A percentile compares a stretch with the other conserved stretches of the same genome.
These are phyloP conservation scores for Scalesia atractyloides DNA, from an alignment of 129 eudicot genomes.

Conservation along the genomic window DNA sequence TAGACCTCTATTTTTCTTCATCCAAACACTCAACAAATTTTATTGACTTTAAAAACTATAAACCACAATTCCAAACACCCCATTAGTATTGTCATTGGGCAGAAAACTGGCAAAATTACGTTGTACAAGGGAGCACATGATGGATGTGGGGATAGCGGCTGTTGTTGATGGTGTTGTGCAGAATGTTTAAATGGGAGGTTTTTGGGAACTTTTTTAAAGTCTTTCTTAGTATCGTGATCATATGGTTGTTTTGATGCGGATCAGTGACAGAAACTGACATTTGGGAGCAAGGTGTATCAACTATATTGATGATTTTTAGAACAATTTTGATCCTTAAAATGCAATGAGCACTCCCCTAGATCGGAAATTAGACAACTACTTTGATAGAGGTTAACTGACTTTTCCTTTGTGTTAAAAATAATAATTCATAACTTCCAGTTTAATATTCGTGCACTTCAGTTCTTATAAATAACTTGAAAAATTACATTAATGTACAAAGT, in stretches of 20 bases:
- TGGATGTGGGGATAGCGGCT: conserved; percentile 61
- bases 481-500: too few relatives aligned
- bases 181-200: conserved; percentile 51
- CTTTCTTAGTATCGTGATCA: conserved; percentile 15
- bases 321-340: conserved; percentile 80
- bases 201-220: not conserved
- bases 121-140: conserved; percentile 60
- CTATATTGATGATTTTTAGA: conserved; percentile 86
- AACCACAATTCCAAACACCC: too few relatives aligned
- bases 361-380: conserved; percentile 66
- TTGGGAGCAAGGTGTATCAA: conserved; percentile 74
- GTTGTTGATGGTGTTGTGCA: conserved; percentile 46
- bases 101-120: conserved; percentile 45
- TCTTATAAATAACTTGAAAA: too few relatives aligned
- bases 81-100: conserved; percentile 9
- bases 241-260: conserved; percentile 28
- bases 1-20: too few relatives aligned
- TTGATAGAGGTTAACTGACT: conserved; percentile 66
- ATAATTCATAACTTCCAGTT: conserved; percentile 42
- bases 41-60: too few relatives aligned
- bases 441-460: too few relatives aligned
- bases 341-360: conserved; percentile 90
- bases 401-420: not conserved
- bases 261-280: conserved; percentile 38
- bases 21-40: too few relatives aligned